Evolutionary conservation across 768 basidiomycete genomes (phyloP).

Genomic region (Rhizopogon salebrosus): DNA sequence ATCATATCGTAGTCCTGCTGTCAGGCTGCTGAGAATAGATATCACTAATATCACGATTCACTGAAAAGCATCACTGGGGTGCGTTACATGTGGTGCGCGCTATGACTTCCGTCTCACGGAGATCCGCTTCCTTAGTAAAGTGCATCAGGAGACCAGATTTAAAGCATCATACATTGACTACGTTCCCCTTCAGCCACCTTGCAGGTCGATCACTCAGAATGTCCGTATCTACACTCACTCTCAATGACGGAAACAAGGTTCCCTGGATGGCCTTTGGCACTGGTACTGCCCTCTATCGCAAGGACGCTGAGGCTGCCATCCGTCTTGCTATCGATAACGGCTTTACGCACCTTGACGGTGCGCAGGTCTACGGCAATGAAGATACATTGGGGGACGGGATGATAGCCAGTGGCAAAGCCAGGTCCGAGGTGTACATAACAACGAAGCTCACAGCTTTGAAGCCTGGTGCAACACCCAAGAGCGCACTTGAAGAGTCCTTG

Average conservation of each 20-base stretch:
- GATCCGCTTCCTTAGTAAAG: conserved; percentile 11
- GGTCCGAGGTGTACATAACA: conserved; percentile 55
- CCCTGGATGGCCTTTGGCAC: conserved; percentile 64
- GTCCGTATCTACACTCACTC: conserved; percentile 28
- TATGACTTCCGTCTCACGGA: conserved; percentile 9
- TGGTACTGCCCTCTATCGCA: conserved; percentile 45
- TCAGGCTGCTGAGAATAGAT: neutral
- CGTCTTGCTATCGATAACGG: conserved; percentile 48
- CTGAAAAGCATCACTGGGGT: neutral
- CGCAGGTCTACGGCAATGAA: conserved; percentile 56
- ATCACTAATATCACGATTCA: neutral
- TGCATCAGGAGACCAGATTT: conserved; percentile 5
- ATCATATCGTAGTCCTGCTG: too few species aligned
- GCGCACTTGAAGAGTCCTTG: conserved; percentile 48
- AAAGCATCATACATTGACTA: neutral
- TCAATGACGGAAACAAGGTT: conserved; percentile 50
- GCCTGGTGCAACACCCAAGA: conserved; percentile 41
- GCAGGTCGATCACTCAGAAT: conserved; percentile 12
- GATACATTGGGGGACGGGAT: conserved; percentile 47
- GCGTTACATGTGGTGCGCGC: neutral
- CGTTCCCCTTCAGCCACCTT: conserved; percentile 5
- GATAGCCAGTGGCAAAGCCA: conserved; percentile 42
- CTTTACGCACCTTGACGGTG: conserved; percentile 61
- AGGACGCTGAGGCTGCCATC: conserved; percentile 37
- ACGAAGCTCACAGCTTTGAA: conserved; percentile 41